Evolutionary conservation across 139 green algal species (phyloP).

Genomic region (Mychonastes homosphaera): DNA sequence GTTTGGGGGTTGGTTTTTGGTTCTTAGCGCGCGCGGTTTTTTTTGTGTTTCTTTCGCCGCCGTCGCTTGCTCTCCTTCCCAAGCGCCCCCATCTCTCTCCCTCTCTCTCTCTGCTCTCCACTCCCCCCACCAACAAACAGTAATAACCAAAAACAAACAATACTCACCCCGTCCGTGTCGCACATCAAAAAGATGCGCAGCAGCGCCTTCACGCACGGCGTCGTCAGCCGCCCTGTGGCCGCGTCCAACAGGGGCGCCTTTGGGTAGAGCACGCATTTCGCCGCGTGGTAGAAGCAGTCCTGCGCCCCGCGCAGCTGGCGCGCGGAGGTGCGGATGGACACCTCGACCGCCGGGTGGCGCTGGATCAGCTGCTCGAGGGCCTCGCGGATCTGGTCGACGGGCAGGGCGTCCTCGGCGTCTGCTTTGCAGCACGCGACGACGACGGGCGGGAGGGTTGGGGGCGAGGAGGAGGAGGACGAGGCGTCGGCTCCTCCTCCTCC

Average conservation of each 20-base stretch:
- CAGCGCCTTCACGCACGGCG: conserved; percentile 53
- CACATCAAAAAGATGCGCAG: conserved; percentile 75
- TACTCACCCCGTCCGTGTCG: conserved; percentile 49
- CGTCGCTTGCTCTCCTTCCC: too few relatives aligned
- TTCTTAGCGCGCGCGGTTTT: too few relatives aligned
- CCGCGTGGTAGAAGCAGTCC: conserved; percentile 52
- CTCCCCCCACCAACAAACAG: too few relatives aligned
- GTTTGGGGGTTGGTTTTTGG: neutral
- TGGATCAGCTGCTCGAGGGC: conserved; percentile 17
- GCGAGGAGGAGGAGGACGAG: too few relatives aligned
- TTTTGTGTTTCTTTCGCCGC: too few relatives aligned
- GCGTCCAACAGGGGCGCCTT: conserved; percentile 62
- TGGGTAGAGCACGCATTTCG: conserved; percentile 63
- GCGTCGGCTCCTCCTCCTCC: too few relatives aligned
- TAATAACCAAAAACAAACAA: too few relatives aligned
- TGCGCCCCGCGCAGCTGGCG: conserved; percentile 10
- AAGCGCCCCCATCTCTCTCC: too few relatives aligned
- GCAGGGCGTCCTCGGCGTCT: conserved; percentile 40
- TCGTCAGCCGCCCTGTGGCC: conserved; percentile 35
- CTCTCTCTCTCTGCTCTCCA: too few relatives aligned
- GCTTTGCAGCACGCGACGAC: conserved; percentile 64
- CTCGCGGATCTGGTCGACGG: conserved; percentile 12
- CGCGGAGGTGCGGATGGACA: conserved; percentile 18
- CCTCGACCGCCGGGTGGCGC: conserved; percentile 11
- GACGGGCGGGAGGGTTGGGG: too few relatives aligned